Evolutionary conservation across 257 asterid genomes (phyloP).

Genomic region (Haberlea rhodopensis): DNA sequence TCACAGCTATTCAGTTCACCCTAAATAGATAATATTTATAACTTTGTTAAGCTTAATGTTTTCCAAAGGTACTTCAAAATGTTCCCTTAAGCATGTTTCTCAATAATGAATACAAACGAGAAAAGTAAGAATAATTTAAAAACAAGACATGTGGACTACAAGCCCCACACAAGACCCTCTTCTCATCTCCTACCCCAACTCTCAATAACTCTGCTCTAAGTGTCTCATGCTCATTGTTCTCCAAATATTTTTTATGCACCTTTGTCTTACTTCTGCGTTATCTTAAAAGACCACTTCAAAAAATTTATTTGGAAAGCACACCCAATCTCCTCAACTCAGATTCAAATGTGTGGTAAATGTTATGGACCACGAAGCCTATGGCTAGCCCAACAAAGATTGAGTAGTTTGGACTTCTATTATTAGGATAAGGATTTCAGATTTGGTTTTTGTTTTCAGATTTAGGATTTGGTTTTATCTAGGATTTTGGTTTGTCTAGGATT

Average conservation of each 20-base stretch:
- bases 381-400: too few species aligned
- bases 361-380: too few species aligned
- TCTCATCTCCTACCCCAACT: neutral
- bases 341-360: neutral
- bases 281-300: neutral
- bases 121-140: neutral
- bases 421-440: too few species aligned
- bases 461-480: too few species aligned
- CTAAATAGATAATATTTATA: conserved; percentile 31
- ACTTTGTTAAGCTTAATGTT: conserved; percentile 18
- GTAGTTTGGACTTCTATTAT: too few species aligned
- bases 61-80: conserved; percentile 13
- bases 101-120: neutral
- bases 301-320: too few species aligned
- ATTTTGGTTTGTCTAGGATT: too few species aligned
- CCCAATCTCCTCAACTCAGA: too few species aligned
- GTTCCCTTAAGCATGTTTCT: conserved; percentile 1
- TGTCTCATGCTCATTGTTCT: neutral
- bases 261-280: neutral
- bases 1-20: conserved; percentile 38
- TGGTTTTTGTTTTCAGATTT: too few species aligned
- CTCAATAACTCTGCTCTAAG: neutral
- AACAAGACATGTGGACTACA: neutral
- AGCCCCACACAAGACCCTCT: neutral
- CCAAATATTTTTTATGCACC: neutral